Percentiles rank a stretch among this genome's conserved stretches.
phyloP scores from a whole-genome alignment of 1,284 basidiomycete genomes.

The Ganoderma leucocontextum region DNA sequence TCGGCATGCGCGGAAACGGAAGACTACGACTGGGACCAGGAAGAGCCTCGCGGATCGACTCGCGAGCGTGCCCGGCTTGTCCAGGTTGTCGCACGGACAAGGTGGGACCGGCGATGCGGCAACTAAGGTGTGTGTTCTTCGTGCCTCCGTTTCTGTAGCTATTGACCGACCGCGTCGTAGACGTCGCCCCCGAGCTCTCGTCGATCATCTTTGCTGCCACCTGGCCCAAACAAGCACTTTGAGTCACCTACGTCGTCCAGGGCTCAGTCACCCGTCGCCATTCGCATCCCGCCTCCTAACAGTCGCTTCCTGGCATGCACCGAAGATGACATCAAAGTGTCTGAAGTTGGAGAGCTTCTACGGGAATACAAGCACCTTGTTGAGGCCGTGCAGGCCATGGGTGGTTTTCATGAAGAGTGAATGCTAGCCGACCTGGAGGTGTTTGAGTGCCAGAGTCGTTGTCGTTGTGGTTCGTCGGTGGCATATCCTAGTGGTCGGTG shows the following conservation, averaged over 20 bases:
- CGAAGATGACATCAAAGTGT: constrained; percentile 75
- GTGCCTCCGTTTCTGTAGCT: not conserved
- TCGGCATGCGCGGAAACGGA: constrained; percentile 44
- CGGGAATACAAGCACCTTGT: constrained; percentile 77
- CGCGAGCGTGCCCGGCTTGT: constrained; percentile 72
- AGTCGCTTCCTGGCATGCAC: constrained; percentile 72
- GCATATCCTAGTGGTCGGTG: not conserved
- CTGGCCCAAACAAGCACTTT: constrained; percentile 38
- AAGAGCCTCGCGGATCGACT: constrained; percentile 80
- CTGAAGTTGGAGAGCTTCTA: constrained; percentile 79
- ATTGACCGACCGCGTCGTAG: constrained; percentile 30
- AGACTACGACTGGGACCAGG: constrained; percentile 44
- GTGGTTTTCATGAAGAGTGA: constrained; percentile 49
- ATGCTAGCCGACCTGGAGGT: not conserved
- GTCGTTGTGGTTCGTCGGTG: too few species aligned
- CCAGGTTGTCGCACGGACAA: constrained; percentile 49
- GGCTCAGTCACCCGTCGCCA: constrained; percentile 49
- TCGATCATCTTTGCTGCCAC: constrained; percentile 53
- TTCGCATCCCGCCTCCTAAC: constrained; percentile 62
- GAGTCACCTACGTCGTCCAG: constrained; percentile 54
- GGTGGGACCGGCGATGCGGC: constrained; percentile 29
- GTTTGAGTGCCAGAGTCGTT: not conserved
- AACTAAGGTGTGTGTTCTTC: constrained; percentile 34
- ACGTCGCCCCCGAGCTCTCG: constrained; percentile 56
- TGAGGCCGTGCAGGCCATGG: constrained; percentile 50